phyloP scores from a whole-genome alignment of 805 yeast species.

The Saccharomycopsis sp. region DNA sequence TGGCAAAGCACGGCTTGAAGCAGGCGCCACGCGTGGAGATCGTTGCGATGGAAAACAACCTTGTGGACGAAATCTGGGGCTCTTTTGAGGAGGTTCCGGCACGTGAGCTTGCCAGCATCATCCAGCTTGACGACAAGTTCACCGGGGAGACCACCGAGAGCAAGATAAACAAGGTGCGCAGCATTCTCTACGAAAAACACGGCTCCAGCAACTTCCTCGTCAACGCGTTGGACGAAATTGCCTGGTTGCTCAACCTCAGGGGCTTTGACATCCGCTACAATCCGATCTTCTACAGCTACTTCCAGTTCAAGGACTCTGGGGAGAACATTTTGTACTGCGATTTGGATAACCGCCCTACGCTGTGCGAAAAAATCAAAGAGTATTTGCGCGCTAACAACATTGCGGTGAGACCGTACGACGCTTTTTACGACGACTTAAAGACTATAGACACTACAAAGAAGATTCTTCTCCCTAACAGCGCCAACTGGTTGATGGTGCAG shows the following conservation, averaged over 20 bases:
- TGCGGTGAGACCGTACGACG: slow-evolving; percentile 44
- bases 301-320: slow-evolving; percentile 28
- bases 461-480: slow-evolving; percentile 46
- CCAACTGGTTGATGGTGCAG: slow-evolving; percentile 64
- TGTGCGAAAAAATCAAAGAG: slow-evolving; percentile 26
- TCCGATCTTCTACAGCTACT: slow-evolving; percentile 79
- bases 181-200: slow-evolving; percentile 29
- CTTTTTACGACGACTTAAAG: slow-evolving; percentile 50
- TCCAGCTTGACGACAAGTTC: slow-evolving; percentile 43
- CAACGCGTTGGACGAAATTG: slow-evolving; percentile 79
- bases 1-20: slow-evolving; percentile 2
- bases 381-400: slow-evolving; percentile 42
- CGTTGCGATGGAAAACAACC: slow-evolving; percentile 50
- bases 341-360: slow-evolving; percentile 4
- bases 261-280: slow-evolving; percentile 76
- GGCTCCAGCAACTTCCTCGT: slow-evolving; percentile 46
- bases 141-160: slow-evolving; percentile 58
- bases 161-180: slow-evolving; percentile 47
- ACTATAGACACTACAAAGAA: slow-evolving; percentile 25
- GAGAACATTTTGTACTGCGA: slow-evolving; percentile 13
- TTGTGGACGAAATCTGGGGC: slow-evolving; percentile 72
- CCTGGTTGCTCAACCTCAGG: slow-evolving; percentile 84
- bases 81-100: slow-evolving; percentile 57
- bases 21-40: slow-evolving; percentile 36
- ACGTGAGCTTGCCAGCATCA: slow-evolving; percentile 44